A percentile compares a stretch with the other conserved stretches of the same genome.
Evolutionary conservation across 768 basidiomycete species (phyloP).

Genomic region (Mycena amicta): DNA sequence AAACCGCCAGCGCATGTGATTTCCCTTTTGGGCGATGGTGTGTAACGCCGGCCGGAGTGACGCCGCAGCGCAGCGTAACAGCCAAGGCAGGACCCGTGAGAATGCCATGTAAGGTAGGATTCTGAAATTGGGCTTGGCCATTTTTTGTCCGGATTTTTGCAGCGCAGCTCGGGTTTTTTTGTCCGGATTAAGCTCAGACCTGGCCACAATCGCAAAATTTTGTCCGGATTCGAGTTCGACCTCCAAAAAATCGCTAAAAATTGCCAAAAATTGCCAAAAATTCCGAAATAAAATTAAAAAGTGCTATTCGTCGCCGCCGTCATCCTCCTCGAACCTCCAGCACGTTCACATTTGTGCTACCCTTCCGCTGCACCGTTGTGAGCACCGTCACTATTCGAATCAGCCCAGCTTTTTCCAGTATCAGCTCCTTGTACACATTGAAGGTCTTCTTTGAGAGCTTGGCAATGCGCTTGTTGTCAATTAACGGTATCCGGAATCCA

Average conservation of each 20-base stretch:
- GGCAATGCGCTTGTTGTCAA: background rate
- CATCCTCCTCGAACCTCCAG: constrained; percentile 3
- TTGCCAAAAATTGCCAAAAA: background rate
- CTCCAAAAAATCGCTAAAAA: too few relatives aligned
- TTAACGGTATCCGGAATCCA: background rate
- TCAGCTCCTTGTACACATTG: background rate
- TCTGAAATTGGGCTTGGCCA: background rate
- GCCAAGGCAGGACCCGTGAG: constrained; percentile 2
- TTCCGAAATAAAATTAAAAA: background rate
- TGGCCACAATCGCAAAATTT: background rate
- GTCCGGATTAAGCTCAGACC: constrained; percentile 4
- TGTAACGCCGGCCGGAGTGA: too few relatives aligned
- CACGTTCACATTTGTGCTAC: constrained; percentile 1
- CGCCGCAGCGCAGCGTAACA: too few relatives aligned
- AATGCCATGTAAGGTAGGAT: background rate
- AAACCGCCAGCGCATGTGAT: too few relatives aligned
- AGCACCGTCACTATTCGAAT: background rate
- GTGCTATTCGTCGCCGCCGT: constrained; percentile 2
- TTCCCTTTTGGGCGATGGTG: too few relatives aligned
- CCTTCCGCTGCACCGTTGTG: constrained; percentile 9
- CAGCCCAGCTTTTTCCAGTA: background rate
- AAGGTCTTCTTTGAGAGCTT: background rate
- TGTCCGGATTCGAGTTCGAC: background rate
- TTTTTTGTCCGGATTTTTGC: constrained; percentile 2
- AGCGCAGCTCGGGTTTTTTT: background rate